Evolutionary conservation across 2,329 filamentous ascomycete genomes (phyloP).

Genomic region (Hypoxylon sp.): DNA sequence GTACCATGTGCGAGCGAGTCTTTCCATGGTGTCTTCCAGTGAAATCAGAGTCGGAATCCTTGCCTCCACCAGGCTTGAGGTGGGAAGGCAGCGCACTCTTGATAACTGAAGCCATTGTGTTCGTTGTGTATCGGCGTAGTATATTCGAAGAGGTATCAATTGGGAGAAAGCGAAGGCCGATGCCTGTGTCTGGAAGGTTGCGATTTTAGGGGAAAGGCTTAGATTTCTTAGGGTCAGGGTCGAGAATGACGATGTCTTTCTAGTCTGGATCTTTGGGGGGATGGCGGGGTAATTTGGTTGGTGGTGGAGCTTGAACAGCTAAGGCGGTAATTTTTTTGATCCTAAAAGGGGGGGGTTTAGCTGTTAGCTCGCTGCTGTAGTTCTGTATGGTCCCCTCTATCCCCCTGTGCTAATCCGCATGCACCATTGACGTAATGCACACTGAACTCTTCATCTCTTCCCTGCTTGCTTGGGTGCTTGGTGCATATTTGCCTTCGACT

Average conservation of each 20-base stretch:
- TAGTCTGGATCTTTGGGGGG: not conserved
- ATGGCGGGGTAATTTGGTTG: conserved; percentile 42
- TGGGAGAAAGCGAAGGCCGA: not conserved
- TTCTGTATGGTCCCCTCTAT: too few species aligned
- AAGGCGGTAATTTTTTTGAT: conserved; percentile 21
- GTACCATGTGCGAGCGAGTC: conserved; percentile 86
- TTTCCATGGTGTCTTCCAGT: conserved; percentile 82
- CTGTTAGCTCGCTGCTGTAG: conserved; percentile 34
- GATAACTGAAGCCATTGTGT: conserved; percentile 74
- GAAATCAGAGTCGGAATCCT: conserved; percentile 62
- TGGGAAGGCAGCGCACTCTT: conserved; percentile 86
- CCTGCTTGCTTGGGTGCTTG: conserved; percentile 29
- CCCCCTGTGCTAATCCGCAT: conserved; percentile 5
- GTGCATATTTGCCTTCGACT: conserved; percentile 30
- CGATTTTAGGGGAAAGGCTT: conserved; percentile 37
- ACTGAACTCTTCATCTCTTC: conserved; percentile 23
- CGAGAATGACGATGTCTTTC: conserved; percentile 38
- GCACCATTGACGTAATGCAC: conserved; percentile 49
- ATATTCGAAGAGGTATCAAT: not conserved
- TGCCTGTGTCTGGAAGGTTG: not conserved
- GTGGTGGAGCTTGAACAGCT: conserved; percentile 36
- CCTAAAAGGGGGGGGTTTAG: conserved; percentile 23
- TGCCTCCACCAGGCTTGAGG: conserved; percentile 72
- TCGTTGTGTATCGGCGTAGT: conserved; percentile 1
- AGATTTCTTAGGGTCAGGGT: conserved; percentile 40